These are phyloP conservation scores for Calonectria hongkongensis DNA, from an alignment of 2,329 filamentous ascomycete genomes.

Conservation along the genomic window DNA sequence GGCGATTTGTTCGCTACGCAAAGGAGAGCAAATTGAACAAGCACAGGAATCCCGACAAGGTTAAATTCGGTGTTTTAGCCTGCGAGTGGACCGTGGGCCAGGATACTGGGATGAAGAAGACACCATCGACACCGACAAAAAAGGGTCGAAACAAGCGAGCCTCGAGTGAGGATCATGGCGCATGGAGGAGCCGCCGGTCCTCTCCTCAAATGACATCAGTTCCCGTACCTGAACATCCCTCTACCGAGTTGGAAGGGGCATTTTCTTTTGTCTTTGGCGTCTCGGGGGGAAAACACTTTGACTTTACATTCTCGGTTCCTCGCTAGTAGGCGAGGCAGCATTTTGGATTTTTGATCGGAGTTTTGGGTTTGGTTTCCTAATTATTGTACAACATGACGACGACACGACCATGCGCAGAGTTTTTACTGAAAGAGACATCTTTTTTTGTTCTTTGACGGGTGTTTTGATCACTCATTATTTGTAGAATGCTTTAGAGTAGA, in stretches of 20 bases:
- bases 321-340: slow-evolving; percentile 21
- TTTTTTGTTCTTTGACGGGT: neutral
- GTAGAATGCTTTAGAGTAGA: slow-evolving; percentile 50
- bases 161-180: slow-evolving; percentile 50
- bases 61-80: slow-evolving; percentile 64
- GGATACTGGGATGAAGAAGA: slow-evolving; percentile 43
- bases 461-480: slow-evolving; percentile 26
- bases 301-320: slow-evolving; percentile 53
- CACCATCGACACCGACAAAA: slow-evolving; percentile 42
- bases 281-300: slow-evolving; percentile 44
- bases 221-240: slow-evolving; percentile 8
- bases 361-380: slow-evolving; percentile 34
- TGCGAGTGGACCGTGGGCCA: slow-evolving; percentile 62
- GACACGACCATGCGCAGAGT: slow-evolving; percentile 22
- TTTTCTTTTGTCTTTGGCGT: slow-evolving; percentile 53
- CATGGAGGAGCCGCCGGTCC: slow-evolving; percentile 46
- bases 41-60: slow-evolving; percentile 59
- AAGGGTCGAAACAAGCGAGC: slow-evolving; percentile 56
- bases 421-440: slow-evolving; percentile 26
- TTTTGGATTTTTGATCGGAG: slow-evolving; percentile 35
- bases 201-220: slow-evolving; percentile 26
- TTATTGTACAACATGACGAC: slow-evolving; percentile 35
- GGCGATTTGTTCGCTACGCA: slow-evolving; percentile 62
- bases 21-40: slow-evolving; percentile 58
- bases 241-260: slow-evolving; percentile 27